phyloP scores from a whole-genome alignment of 768 basidiomycete genomes.

The Cytidiella melzeri region DNA sequence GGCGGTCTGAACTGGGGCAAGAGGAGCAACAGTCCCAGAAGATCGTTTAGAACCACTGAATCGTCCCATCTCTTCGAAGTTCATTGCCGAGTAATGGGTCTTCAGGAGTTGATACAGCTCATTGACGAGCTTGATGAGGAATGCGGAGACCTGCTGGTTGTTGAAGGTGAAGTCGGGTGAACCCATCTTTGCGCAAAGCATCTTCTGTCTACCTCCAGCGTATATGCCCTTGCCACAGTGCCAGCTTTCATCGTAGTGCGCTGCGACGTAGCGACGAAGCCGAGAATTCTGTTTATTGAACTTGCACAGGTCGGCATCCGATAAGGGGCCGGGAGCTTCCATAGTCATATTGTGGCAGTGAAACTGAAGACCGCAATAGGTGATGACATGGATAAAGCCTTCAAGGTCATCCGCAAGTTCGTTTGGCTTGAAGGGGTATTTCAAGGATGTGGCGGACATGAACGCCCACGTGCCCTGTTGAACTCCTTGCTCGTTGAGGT shows the following conservation, averaged over 20 bases:
- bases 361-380: background rate
- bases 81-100: background rate
- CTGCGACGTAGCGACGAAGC: background rate
- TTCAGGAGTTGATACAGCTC: background rate
- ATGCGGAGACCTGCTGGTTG: background rate
- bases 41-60: too few relatives aligned
- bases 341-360: background rate
- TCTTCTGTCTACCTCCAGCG: background rate
- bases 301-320: background rate
- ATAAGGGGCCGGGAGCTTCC: background rate
- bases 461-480: conserved; percentile 18
- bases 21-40: too few relatives aligned
- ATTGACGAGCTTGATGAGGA: background rate
- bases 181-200: background rate
- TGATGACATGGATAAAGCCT: conserved; percentile 13
- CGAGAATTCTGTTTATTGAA: background rate
- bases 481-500: background rate
- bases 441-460: conserved; percentile 10
- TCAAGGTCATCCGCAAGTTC: conserved; percentile 16
- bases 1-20: too few relatives aligned
- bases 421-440: conserved; percentile 4
- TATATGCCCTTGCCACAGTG: background rate
- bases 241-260: background rate
- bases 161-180: background rate
- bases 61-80: background rate